Evolutionary conservation across 495 filamentous ascomycete species (phyloP), one percentile per base, ranked within the genome.

Genomic region (Hyaloscypha hepaticicola): DNA sequence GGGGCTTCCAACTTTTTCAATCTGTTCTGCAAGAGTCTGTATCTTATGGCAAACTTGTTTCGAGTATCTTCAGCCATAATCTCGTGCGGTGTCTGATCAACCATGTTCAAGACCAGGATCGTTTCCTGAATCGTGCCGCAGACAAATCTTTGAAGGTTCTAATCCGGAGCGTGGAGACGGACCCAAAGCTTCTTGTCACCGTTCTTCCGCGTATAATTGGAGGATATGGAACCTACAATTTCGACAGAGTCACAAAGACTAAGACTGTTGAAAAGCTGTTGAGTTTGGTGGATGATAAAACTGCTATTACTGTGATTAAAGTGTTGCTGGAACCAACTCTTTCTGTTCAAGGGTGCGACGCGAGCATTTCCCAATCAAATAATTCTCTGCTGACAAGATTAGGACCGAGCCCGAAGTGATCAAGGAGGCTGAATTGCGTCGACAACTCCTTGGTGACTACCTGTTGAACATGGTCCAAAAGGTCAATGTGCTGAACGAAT

Each of bases 201-300:
- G 77, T 93, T 5, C 73, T 97, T 24, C 78, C 78, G 1, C 82
- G 84, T 21, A 76, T 99, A 9, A 82, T 94, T 56, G 82, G 83
- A 49, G 84, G 87, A 49, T 74, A 86, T 41, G 92, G 91, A 2
- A 79, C 82, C 0, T 82, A 91, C 57, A 90, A 88, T 73, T 96
- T 98, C 72, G 96, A 98, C 73, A 85, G 89, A 31, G 77, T 87
- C 22, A 96, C 93, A 7, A 96, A 90, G 73, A 92, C 90, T 1
- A 97, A 96, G 78, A 96, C 91, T 0, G 76, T 97, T 0, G 90
- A 93, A 66, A 88, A 83, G 66, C 79, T 97, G 3, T 75, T 97
- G 3, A 78, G 83, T 49, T 77, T 82, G 56, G 85, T 88, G 2
- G 85, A 88, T 66, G 74, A 80, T 0, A 65, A 74, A 7, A 81